Base-by-base conservation (phyloP, 306 rosid species). In the Vicia faba region DNA sequence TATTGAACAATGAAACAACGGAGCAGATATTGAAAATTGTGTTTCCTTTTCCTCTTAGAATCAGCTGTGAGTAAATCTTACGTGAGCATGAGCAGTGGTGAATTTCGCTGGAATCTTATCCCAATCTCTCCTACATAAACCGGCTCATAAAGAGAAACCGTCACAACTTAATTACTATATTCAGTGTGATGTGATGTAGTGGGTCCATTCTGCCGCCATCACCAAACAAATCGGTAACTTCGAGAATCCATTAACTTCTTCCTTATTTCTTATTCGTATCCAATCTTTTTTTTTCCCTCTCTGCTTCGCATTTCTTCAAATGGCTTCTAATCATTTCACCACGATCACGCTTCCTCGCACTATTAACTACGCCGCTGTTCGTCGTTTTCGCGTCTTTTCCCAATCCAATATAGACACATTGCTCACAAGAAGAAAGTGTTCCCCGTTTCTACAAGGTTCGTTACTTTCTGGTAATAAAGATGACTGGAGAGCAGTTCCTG, bases 401-500 rank as follows among this genome's bases (percentile, higher is more conserved):
- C 39, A 55, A 28, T 26, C 18, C 19, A 55, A 55, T 89, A 68
- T 81, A 57, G 81, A 83, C 53, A 74, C 63, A 71, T 2, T 79
- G 62, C 78, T 75, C 84, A 76, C 80, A 71, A 84, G 97, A 70
- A 84, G 98, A 80, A 93, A 43, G 82, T 86, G 80, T 77, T 85
- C 95, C 53, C 98, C 96, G 25, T 71, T 86, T 70, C 87, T 89
- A 28, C 97, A 93, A 80, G 82, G 90, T 63, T 84, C 84, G 14
- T 74, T 78, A 29, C 80, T 80, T 67, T 45, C 41, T 13, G 59
- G 62, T 23, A 53, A 58, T 28, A 76, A 70, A 13, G 84, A 79
- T 71, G 93, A 88, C 71, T 93, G 96, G 98, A 82, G 79, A 73
- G 83, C 91, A 3, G 96, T 93, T 80, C 98, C 98, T 61, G 98